Conservation (phyloP, 2,329 filamentous ascomycete genomes). For the Penicillium sp. region DNA sequence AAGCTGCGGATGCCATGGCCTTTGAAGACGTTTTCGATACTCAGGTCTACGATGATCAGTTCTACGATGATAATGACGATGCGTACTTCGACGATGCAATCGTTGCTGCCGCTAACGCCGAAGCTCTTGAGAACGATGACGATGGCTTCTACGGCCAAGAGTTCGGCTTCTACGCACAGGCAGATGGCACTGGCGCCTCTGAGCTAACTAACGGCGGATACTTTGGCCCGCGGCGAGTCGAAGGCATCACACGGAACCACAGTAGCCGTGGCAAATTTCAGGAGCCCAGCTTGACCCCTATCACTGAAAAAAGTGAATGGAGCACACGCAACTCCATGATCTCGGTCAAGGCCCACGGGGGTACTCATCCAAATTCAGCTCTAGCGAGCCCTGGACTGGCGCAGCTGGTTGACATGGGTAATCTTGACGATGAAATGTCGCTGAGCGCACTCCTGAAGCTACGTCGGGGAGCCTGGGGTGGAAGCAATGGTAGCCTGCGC, state of each 20-base stretch:
- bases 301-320: conserved; percentile 92
- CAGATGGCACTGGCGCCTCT: conserved; percentile 41
- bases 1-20: conserved; percentile 34
- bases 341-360: conserved; percentile 53
- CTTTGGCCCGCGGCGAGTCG: conserved; percentile 67
- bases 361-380: conserved; percentile 41
- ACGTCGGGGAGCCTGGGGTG: conserved; percentile 68
- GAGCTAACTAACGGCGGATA: conserved; percentile 74
- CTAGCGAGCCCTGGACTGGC: conserved; percentile 65
- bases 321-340: conserved; percentile 88
- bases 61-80: conserved; percentile 55
- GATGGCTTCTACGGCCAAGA: conserved; percentile 94
- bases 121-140: conserved; percentile 80
- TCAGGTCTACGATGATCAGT: conserved; percentile 42
- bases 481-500: conserved; percentile 64
- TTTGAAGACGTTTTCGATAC: conserved; percentile 40
- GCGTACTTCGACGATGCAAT: conserved; percentile 78
- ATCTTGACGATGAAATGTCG: conserved; percentile 60
- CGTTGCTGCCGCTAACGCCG: conserved; percentile 89
- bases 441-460: conserved; percentile 64
- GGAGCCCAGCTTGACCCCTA: conserved; percentile 88
- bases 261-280: conserved; percentile 67
- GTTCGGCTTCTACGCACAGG: conserved; percentile 81
- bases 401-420: conserved; percentile 59
- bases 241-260: conserved; percentile 53